Evolutionary conservation across 257 asterid genomes (phyloP), one percentile per base, ranked within the genome.

Genomic region (Marsdenia floribunda): DNA sequence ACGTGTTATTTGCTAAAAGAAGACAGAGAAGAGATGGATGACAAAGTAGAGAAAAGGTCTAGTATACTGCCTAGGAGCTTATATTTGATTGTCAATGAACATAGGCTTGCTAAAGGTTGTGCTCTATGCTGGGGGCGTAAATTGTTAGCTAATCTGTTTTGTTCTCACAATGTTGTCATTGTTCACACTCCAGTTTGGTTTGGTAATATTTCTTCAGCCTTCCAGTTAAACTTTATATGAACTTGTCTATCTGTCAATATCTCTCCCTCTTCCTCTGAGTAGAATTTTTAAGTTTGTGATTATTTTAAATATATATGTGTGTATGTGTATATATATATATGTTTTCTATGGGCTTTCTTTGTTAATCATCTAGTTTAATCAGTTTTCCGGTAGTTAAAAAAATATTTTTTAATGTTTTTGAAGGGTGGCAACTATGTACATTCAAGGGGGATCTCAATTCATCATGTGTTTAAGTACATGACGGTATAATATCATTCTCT

Each of bases 361-460:
- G 47, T 15, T 18, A 33, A 37, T 18, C 50, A 66, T 46, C 53
- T 54, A 18, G 3, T 21, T 68, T 54, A 69, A 66, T 42, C 24
- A 38, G 61, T 73, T 70, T 67, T 64, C 59, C 50, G 69, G 70
- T 71, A 53, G 58, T 37, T 71, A 49, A 71, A 66, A 83, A 38
- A 50, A 6, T 75, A 46, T 4, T 73, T 76, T 65, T 64, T 24
- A 53, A 75, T 84, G 64, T 53, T 81, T 55, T 33, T 82, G 86
- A 76, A 93, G 98, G 96, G 97, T 76, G 99, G 99, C 78, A 94
- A 90, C 89, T 81, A 90, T 64, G 65, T 94, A 75, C 97, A 94
- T 83, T 87, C 96, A 24, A 85, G 91, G 66, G 96, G 97, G 3
- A 70, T 82, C 72, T 94, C 99, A 68, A 77, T 81, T 53, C 86